Evolutionary conservation across 495 filamentous ascomycete species (phyloP).

Genomic region (Lophiostoma macrostomum): DNA sequence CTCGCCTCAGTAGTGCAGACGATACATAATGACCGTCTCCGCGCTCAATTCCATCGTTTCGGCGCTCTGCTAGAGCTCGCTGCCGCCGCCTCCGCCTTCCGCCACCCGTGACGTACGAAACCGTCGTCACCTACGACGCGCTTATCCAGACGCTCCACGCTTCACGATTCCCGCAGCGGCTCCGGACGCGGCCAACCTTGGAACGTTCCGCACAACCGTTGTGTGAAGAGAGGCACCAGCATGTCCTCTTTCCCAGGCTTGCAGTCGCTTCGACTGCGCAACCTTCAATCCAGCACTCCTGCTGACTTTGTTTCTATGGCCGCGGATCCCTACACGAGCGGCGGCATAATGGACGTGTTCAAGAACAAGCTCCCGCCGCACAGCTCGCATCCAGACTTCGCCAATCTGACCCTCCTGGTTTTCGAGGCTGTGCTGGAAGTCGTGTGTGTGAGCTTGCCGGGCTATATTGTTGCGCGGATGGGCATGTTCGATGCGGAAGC

Average conservation of each 20-base stretch:
- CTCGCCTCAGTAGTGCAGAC: too few relatives aligned
- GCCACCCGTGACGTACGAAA: not conserved
- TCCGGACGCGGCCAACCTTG: not conserved
- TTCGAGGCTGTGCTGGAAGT: slow-evolving; percentile 97
- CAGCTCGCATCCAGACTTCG: slow-evolving; percentile 62
- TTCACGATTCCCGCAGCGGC: slow-evolving; percentile 9
- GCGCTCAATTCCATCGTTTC: too few relatives aligned
- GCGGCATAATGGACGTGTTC: slow-evolving; percentile 29
- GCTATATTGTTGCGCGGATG: slow-evolving; percentile 85
- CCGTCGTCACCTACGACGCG: not conserved
- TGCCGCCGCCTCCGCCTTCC: slow-evolving; percentile 2
- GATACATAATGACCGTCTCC: too few relatives aligned
- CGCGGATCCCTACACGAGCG: slow-evolving; percentile 14
- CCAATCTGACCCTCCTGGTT: slow-evolving; percentile 77
- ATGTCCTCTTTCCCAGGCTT: slow-evolving; percentile 28
- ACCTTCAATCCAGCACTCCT: not conserved
- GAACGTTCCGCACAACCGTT: not conserved
- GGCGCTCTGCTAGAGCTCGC: too few relatives aligned
- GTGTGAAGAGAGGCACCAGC: not conserved
- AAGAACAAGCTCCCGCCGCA: slow-evolving; percentile 36
- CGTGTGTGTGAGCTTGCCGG: slow-evolving; percentile 88
- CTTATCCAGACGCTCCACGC: slow-evolving; percentile 15
- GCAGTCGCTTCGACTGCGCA: slow-evolving; percentile 28
- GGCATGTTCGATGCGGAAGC: slow-evolving; percentile 92
- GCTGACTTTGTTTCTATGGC: slow-evolving; percentile 27